These are phyloP conservation scores for Rhizopogon vesiculosus DNA, from an alignment of 768 basidiomycete species.

Conservation along the genomic window DNA sequence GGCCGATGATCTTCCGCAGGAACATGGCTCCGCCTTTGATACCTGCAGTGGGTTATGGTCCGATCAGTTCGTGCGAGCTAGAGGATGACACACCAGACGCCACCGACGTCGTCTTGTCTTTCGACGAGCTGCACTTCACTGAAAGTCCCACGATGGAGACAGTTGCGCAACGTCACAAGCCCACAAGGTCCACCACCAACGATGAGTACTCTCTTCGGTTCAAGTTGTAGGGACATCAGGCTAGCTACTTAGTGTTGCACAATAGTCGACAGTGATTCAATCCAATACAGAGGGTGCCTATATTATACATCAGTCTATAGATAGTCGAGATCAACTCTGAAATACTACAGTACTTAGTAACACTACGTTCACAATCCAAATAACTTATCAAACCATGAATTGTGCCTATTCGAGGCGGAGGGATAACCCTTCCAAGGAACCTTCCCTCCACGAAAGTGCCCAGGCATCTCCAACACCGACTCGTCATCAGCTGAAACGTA, in stretches of 20 bases:
- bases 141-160: slow-evolving; percentile 36
- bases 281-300: too few species aligned
- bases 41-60: neutral
- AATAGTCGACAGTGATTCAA: too few species aligned
- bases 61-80: neutral
- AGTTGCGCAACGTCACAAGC: slow-evolving; percentile 45
- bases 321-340: neutral
- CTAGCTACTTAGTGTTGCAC: too few species aligned
- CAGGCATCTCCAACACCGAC: slow-evolving; percentile 42
- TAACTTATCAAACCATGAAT: slow-evolving; percentile 17
- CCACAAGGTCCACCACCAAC: slow-evolving; percentile 46
- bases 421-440: slow-evolving; percentile 3
- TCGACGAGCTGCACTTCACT: slow-evolving; percentile 42
- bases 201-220: slow-evolving; percentile 28
- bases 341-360: neutral
- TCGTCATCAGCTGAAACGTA: slow-evolving; percentile 21
- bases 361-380: slow-evolving; percentile 16
- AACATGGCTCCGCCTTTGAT: neutral
- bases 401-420: slow-evolving; percentile 1
- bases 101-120: slow-evolving; percentile 39
- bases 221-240: too few species aligned
- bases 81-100: slow-evolving; percentile 37
- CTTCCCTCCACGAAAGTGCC: slow-evolving; percentile 38
- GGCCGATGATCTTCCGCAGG: slow-evolving; percentile 2
- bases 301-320: too few species aligned